Base-by-base conservation (phyloP, 2,329 filamentous ascomycete species). In the Fusarium sp. region DNA sequence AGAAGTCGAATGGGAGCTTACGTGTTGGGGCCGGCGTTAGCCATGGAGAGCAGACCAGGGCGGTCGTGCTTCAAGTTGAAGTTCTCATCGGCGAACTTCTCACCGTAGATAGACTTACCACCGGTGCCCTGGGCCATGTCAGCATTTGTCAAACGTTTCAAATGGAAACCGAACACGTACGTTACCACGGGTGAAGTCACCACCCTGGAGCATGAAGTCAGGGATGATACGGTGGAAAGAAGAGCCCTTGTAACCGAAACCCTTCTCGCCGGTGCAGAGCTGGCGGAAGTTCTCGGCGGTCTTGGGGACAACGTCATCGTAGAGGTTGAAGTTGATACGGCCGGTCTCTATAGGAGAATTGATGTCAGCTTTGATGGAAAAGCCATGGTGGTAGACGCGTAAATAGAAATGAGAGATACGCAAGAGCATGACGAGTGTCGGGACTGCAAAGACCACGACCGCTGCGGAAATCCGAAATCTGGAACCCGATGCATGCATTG, bases 71-170 rank as follows among this genome's bases (percentile, higher is more conserved):
- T 90, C 75, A 87, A 80, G 70, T 83, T 79, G 88, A 97, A 97
- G 91, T 97, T 97, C 91, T 97, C 94, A 81, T 97, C 94, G 78
- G 90, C 84, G 81, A 97, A 97, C 88, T 95, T 96, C 84, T 97
- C 93, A 77, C 94, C 94, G 83, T 97, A 97, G 89, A 97, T 97
- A 82, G 93, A 97, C 85, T 92, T 92, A 84, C 94, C 93, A 85
- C 93, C 94, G 64, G 94, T 95, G 80, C 93, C 93, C 94, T 97
- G 49, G 50, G 40, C 6, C 15, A 29, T 32, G 67, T 79, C 29
- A 78, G 73, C 38, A 55, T 61, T 27, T 38, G 25, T 10, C 10
- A 29, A n/a, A 30, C 59, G 34, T 25, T 50, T 45, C 12, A 10
- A 8, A 16, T 14, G 45, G 24, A 30, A 24, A 22, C 14, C 6